Evolutionary conservation across 768 basidiomycete species (phyloP).

Genomic region (Serendipita vermifera): DNA sequence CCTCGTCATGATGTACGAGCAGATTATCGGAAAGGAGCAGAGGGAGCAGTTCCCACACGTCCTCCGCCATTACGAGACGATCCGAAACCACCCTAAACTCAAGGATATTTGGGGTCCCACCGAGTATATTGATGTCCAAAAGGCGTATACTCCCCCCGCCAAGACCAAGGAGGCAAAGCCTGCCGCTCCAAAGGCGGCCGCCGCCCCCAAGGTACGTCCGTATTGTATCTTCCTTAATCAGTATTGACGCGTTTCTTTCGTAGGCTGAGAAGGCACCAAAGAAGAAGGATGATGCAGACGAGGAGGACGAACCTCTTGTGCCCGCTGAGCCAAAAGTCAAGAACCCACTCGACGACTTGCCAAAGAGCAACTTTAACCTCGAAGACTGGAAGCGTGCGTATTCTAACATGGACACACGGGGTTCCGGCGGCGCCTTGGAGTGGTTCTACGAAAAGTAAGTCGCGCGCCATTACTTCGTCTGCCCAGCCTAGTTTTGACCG

Average conservation of each 20-base stretch:
- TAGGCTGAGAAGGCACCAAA: slow-evolving; percentile 49
- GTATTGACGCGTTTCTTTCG: too few species aligned
- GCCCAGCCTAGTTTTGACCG: background rate
- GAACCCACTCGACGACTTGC: slow-evolving; percentile 88
- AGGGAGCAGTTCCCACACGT: slow-evolving; percentile 62
- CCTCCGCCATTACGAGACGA: slow-evolving; percentile 75
- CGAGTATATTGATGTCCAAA: slow-evolving; percentile 52
- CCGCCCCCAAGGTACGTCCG: slow-evolving; percentile 21
- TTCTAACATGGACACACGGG: slow-evolving; percentile 95
- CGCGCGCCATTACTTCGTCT: background rate
- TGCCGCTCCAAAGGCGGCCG: slow-evolving; percentile 20
- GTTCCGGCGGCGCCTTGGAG: slow-evolving; percentile 65
- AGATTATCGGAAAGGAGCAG: slow-evolving; percentile 48
- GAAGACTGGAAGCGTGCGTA: slow-evolving; percentile 98
- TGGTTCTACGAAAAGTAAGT: slow-evolving; percentile 95
- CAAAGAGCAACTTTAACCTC: slow-evolving; percentile 76
- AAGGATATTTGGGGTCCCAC: slow-evolving; percentile 51
- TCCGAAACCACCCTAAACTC: slow-evolving; percentile 71
- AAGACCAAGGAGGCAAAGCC: slow-evolving; percentile 42
- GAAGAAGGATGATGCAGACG: slow-evolving; percentile 40
- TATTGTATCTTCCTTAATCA: background rate
- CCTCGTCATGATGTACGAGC: slow-evolving; percentile 38
- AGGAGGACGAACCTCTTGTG: slow-evolving; percentile 62
- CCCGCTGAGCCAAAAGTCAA: slow-evolving; percentile 79
- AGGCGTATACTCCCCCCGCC: slow-evolving; percentile 52